Base-by-base conservation (phyloP, 495 filamentous ascomycete genomes). In the Trichocladium uniseriatum region DNA sequence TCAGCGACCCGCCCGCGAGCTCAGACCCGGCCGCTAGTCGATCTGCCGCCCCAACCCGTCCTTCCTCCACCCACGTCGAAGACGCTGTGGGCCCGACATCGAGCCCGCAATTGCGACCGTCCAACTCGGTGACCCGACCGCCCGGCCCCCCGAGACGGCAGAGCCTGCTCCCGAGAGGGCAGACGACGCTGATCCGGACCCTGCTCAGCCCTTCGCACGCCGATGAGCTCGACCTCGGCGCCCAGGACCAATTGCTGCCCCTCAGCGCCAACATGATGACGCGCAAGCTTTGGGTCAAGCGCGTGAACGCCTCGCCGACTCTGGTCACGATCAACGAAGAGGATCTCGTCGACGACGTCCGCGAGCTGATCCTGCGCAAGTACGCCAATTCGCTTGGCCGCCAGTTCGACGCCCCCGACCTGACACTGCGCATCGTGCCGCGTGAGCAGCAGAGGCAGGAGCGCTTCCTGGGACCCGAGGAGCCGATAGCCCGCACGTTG, bases 201-300 rank as follows among this genome's bases (percentile, higher is more conserved):
- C 67, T 77, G 20, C 63, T 76, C 57, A 57, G 46, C 56, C 48
- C 65, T 37, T 45, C 56, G 35, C 54, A 66, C 45, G 43, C 60
- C 45, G 53, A 58, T 54, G 63, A 69, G 21, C 44, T 59, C 58
- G 57, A 62, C 48, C 41, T 47, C 47, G 36, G 52, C 54, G 31
- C 28, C 48, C n/a, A 32, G 46, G 55, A 70, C 37, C 56, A 68
- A 53, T 55, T 69, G 49, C 49, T 67, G 42, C 61, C 69, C 27
- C 67, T 73, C 28, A 64, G 55, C 46, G 61, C 65, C 37, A 69
- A 60, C 59, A 85, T 86, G 79, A 66, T 79, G 48, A 78, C 78
- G 36, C 78, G 87, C 60, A 95, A 92, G 74, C 81, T 97, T 51
- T 98, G 92, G 92, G 92, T 97, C 54, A 90, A 82, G 69, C 76